Percentiles rank a stretch among this genome's conserved stretches.
Evolutionary conservation across 1,284 basidiomycete species (phyloP).

Genomic region (Moniliophthora roreri): DNA sequence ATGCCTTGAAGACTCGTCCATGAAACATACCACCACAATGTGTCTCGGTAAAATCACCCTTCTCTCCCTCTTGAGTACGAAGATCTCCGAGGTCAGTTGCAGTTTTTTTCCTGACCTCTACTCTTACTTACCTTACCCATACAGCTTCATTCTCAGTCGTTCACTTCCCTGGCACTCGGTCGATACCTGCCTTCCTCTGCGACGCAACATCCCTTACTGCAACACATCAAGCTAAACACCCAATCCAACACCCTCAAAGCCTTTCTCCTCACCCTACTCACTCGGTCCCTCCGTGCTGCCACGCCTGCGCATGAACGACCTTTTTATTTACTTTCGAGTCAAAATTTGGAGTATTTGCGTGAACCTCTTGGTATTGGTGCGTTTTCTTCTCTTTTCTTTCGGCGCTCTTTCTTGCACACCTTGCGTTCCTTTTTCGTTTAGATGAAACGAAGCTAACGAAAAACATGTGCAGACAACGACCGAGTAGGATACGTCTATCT

Average conservation of each 20-base stretch:
- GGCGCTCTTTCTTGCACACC: too few species aligned
- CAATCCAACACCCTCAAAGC: conserved; percentile 93
- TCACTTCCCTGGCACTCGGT: conserved; percentile 63
- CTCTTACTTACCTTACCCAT: conserved; percentile 10
- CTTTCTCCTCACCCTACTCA: conserved; percentile 83
- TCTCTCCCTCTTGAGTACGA: conserved; percentile 78
- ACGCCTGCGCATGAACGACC: conserved; percentile 69
- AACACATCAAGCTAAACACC: conserved; percentile 78
- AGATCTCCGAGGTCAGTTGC: conserved; percentile 77
- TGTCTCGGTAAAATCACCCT: conserved; percentile 78
- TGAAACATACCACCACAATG: conserved; percentile 78
- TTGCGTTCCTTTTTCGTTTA: too few species aligned
- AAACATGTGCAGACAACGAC: conserved; percentile 65
- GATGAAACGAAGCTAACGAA: too few species aligned
- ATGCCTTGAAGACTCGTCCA: conserved; percentile 52
- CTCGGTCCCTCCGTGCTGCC: conserved; percentile 66
- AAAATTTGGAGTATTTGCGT: conserved; percentile 80
- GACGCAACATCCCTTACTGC: conserved; percentile 59
- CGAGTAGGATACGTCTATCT: conserved; percentile 94
- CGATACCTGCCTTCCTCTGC: conserved; percentile 50
- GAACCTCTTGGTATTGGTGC: conserved; percentile 75
- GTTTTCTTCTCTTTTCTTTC: too few species aligned
- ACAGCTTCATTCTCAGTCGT: conserved; percentile 82
- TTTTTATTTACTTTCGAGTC: conserved; percentile 80
- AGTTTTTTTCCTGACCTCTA: background rate